Percentiles rank a stretch among this genome's conserved stretches.
Conservation (phyloP, 192 early-diverging fungal genomes). For the Cladochytrium replicatum region DNA sequence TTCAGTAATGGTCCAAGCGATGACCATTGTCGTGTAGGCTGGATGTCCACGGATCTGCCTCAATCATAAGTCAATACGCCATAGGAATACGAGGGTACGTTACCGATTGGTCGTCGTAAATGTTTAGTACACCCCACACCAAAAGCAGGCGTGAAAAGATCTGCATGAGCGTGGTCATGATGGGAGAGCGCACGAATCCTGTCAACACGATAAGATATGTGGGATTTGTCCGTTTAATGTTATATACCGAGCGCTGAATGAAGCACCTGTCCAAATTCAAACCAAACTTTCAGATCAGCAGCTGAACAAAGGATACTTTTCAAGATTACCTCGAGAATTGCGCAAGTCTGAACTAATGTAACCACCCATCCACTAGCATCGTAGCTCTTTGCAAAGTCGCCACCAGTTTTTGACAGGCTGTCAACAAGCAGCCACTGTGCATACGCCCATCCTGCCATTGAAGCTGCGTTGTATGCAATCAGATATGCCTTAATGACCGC, state of each 20-base stretch:
- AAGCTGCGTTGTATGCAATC: conserved; percentile 74
- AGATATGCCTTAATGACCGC: conserved; percentile 60
- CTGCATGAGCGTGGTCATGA: conserved; percentile 73
- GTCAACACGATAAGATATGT: too few relatives aligned
- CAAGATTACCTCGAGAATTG: conserved; percentile 75
- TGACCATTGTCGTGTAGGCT: conserved; percentile 69
- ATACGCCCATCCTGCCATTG: conserved; percentile 73
- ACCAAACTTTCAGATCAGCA: too few relatives aligned
- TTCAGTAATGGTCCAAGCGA: conserved; percentile 90
- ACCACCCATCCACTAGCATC: conserved; percentile 50
- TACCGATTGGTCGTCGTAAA: conserved; percentile 57
- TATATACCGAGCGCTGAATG: too few relatives aligned
- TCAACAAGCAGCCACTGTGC: conserved; percentile 48
- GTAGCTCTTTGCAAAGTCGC: conserved; percentile 52
- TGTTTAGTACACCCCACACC: conserved; percentile 67
- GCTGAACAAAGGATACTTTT: too few relatives aligned
- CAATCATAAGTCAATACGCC: too few relatives aligned
- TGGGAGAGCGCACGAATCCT: conserved; percentile 74
- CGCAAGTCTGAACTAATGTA: conserved; percentile 69
- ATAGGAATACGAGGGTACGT: not conserved
- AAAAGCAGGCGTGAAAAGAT: conserved; percentile 78
- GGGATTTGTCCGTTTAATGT: too few relatives aligned
- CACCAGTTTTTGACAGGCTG: conserved; percentile 41
- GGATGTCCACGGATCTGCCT: conserved; percentile 57
- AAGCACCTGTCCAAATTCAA: conserved; percentile 4